Evolutionary conservation across 768 basidiomycete genomes (phyloP), one percentile per base, ranked within the genome.

Genomic region (Leccinum incarnatum): DNA sequence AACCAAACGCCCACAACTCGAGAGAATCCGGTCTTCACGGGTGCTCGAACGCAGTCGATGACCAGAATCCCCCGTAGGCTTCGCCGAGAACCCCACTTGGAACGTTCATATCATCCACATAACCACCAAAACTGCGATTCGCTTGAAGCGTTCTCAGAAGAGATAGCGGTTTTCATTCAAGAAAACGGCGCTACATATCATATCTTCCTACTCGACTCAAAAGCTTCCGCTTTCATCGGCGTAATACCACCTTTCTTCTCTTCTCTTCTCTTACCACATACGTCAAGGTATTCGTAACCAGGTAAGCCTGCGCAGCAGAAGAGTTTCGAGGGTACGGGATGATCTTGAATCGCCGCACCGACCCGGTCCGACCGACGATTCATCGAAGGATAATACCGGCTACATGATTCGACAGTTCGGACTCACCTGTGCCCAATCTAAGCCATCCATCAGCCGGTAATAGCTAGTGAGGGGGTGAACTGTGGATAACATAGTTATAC

Each of bases 11-110:
- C 21, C 27, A 27, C 8, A 27, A 27, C 8, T 27, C 40, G 27
- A 27, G 27, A 27, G 1, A 27, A 9, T 9, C 8, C 0, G 77
- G 78, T 2, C 62, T 68, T 62, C 32, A 4, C 32, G 32, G 32
- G 4, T 32, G 32, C 10, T 32, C 32, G 32, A 32, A 32, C 10
- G 32, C 32, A 3, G 5, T 32, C 32, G 32, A 12, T 11, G 32
- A 4, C 32, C 10, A 32, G 11, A 12, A 32, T 32, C 32, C 11
- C 32, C 11, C 11, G 32, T 32, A 32, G 4, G 32, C 32, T 11
- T 32, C 32, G 6, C 32, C 11, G 32, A 32, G 4, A 32, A 32
- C 11, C 32, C 32, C 11, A 32, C 32, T 32, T 12, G 11, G 11
- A 32, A 32, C 11, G 32, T 32, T 32, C 11, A 32, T 12, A 32